phyloP scores from a whole-genome alignment of 2,329 filamentous ascomycete genomes.

The Fusarium sp. region DNA sequence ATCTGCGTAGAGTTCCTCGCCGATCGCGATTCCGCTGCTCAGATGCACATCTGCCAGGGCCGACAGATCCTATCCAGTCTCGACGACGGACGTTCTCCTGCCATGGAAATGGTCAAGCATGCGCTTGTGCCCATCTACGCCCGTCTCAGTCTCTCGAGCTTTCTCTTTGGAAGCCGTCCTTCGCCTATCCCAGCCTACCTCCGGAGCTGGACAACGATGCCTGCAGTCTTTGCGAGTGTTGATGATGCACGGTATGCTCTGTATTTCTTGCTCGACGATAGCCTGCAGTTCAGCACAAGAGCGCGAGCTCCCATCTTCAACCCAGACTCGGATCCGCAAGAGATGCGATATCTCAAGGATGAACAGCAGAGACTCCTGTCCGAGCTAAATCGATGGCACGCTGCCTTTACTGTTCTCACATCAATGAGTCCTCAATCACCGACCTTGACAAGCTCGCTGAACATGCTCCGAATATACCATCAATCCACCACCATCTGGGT shows the following conservation, averaged over 20 bases:
- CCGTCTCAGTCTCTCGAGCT: slow-evolving; percentile 55
- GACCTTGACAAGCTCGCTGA: slow-evolving; percentile 25
- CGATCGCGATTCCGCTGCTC: slow-evolving; percentile 58
- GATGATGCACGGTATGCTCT: slow-evolving; percentile 48
- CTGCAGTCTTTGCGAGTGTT: slow-evolving; percentile 50
- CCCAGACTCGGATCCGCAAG: slow-evolving; percentile 39
- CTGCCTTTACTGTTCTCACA: slow-evolving; percentile 47
- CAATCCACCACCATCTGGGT: slow-evolving; percentile 51
- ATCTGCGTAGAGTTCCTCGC: slow-evolving; percentile 66
- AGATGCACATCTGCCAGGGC: slow-evolving; percentile 58
- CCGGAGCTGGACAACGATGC: slow-evolving; percentile 47
- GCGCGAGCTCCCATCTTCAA: slow-evolving; percentile 44
- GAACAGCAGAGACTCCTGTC: slow-evolving; percentile 51
- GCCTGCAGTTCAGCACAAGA: slow-evolving; percentile 51
- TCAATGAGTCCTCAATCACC: slow-evolving; percentile 40
- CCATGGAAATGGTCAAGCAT: slow-evolving; percentile 53
- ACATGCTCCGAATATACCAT: slow-evolving; percentile 53
- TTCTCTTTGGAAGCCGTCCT: slow-evolving; percentile 54
- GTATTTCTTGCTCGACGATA: slow-evolving; percentile 56
- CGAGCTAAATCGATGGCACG: slow-evolving; percentile 46
- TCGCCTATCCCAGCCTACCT: slow-evolving; percentile 52
- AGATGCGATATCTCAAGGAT: slow-evolving; percentile 43
- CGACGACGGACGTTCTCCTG: slow-evolving; percentile 41
- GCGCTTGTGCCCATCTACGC: slow-evolving; percentile 58
- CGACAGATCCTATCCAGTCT: slow-evolving; percentile 55